Percentiles rank a stretch among this genome's conserved stretches.
phyloP scores from a whole-genome alignment of 202 grass and related monocot genomes.

The Dendrocalamus latiflorus region DNA sequence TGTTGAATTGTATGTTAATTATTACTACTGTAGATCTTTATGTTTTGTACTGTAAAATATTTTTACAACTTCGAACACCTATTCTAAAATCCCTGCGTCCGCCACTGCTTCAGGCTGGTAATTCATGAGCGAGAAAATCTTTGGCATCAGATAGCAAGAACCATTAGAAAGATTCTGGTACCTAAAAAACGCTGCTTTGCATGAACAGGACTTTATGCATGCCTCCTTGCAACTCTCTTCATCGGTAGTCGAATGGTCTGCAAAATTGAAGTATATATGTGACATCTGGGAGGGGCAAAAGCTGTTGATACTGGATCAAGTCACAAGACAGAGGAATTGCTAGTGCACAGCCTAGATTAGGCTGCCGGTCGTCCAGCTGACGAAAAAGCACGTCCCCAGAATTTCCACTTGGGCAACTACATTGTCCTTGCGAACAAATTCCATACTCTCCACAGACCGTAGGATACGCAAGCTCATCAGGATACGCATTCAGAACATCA shows the following conservation, averaged over 20 bases:
- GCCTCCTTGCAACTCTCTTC: constrained; percentile 67
- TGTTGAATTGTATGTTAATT: too few species aligned
- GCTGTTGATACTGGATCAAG: constrained; percentile 47
- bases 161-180: constrained; percentile 44
- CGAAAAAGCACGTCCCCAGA: constrained; percentile 37
- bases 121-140: too few species aligned
- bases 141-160: too few species aligned
- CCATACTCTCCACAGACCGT: too few species aligned
- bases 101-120: too few species aligned
- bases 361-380: constrained; percentile 37
- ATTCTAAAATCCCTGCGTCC: too few species aligned
- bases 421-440: constrained; percentile 63
- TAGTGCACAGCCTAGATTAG: constrained; percentile 46
- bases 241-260: constrained; percentile 35
- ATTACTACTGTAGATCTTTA: too few species aligned
- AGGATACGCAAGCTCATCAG: constrained; percentile 63
- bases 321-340: constrained; percentile 61
- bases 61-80: too few species aligned
- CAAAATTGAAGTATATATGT: constrained; percentile 66
- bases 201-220: constrained; percentile 69
- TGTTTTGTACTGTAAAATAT: too few species aligned
- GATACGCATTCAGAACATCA: constrained; percentile 51
- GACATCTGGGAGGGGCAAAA: constrained; percentile 47
- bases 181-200: constrained; percentile 61
- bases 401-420: constrained; percentile 83